Conservation (phyloP, 2,329 filamentous ascomycete genomes). For the Graphilbum sp. region DNA sequence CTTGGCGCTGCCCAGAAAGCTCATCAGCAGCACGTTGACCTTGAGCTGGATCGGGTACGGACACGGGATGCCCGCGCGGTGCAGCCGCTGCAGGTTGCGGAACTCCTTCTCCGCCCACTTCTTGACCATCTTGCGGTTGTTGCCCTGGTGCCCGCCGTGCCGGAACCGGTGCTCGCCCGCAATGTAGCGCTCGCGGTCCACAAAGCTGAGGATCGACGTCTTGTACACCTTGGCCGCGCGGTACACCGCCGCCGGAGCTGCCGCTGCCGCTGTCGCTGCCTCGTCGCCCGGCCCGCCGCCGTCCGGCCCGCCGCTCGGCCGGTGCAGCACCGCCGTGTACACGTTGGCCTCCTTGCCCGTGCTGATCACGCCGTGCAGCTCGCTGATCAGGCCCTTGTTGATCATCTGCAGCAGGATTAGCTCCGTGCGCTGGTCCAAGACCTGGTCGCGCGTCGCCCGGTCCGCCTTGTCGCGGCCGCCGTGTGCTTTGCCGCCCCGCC, state of each 20-base stretch:
- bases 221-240: slow-evolving; percentile 98
- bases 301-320: slow-evolving; percentile 24
- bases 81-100: slow-evolving; percentile 73
- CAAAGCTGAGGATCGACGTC: slow-evolving; percentile 93
- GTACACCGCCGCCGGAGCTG: slow-evolving; percentile 42
- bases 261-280: neutral
- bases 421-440: slow-evolving; percentile 81
- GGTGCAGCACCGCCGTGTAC: slow-evolving; percentile 65
- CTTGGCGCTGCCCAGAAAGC: slow-evolving; percentile 73
- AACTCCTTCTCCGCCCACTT: slow-evolving; percentile 99
- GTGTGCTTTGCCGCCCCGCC: slow-evolving; percentile 1
- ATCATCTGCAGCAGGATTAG: slow-evolving; percentile 96
- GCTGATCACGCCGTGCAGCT: slow-evolving; percentile 87
- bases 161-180: slow-evolving; percentile 87
- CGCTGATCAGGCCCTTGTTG: slow-evolving; percentile 74
- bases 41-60: slow-evolving; percentile 81
- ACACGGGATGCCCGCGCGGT: slow-evolving; percentile 72
- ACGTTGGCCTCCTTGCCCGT: slow-evolving; percentile 98
- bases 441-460: slow-evolving; percentile 84
- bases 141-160: slow-evolving; percentile 81
- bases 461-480: slow-evolving; percentile 57
- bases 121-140: slow-evolving; percentile 94
- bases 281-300: slow-evolving; percentile 17
- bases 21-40: slow-evolving; percentile 91
- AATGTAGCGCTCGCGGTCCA: slow-evolving; percentile 92